Evolutionary conservation across 2,329 filamentous ascomycete genomes (phyloP).

Genomic region (Tolypocladium endophyticum): DNA sequence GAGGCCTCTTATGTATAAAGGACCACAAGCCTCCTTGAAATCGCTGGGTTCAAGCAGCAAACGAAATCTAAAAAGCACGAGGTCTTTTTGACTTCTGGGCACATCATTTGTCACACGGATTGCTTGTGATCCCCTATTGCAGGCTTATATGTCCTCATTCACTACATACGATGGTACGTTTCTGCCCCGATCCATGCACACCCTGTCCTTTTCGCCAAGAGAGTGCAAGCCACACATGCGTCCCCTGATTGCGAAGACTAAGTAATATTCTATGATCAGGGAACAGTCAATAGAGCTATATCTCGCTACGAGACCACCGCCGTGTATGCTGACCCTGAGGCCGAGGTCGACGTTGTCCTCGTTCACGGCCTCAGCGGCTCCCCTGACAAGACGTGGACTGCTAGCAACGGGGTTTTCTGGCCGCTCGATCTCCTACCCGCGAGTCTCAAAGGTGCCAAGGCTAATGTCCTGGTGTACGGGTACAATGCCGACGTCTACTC

Average conservation of each 20-base stretch:
- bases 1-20: neutral
- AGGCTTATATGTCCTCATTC: neutral
- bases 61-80: neutral
- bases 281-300: conserved; percentile 18
- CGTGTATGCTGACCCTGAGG: conserved; percentile 48
- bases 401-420: conserved; percentile 53
- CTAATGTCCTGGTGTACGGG: conserved; percentile 60
- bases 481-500: conserved; percentile 60
- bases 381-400: conserved; percentile 52
- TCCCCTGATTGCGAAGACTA: neutral
- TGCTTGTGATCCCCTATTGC: neutral
- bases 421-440: conserved; percentile 55
- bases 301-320: conserved; percentile 46
- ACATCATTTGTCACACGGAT: neutral
- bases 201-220: neutral
- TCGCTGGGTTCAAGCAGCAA: neutral
- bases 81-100: no score
- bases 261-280: conserved; percentile 22
- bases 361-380: conserved; percentile 62
- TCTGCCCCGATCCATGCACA: neutral
- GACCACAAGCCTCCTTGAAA: neutral
- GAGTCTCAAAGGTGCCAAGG: conserved; percentile 44
- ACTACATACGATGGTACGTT: neutral
- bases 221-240: neutral
- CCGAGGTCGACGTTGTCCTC: conserved; percentile 55